phyloP scores from a whole-genome alignment of 2,329 filamentous ascomycete genomes.

The Juglanconis sp. region DNA sequence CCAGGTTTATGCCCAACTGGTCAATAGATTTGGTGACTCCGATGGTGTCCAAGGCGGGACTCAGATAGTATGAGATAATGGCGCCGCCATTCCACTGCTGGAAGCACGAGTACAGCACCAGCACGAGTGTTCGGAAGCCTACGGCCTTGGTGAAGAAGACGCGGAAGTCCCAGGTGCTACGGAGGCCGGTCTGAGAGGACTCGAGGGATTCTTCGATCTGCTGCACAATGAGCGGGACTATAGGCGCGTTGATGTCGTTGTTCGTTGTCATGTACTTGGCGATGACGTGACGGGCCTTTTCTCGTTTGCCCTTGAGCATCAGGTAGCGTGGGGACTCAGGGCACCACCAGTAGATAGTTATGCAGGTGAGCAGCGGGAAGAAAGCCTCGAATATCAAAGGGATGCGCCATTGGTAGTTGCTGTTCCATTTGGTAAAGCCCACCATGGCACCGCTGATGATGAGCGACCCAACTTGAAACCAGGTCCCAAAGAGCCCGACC shows the following conservation, averaged over 20 bases:
- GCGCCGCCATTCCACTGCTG: conserved; percentile 45
- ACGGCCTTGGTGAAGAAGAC: conserved; percentile 43
- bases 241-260: conserved; percentile 35
- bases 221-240: conserved; percentile 37
- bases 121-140: conserved; percentile 39
- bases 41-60: conserved; percentile 38
- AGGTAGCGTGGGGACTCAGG: conserved; percentile 34
- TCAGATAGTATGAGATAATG: conserved; percentile 41
- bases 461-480: conserved; percentile 42
- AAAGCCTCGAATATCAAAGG: conserved; percentile 43
- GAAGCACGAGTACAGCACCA: conserved; percentile 43
- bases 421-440: conserved; percentile 34
- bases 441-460: conserved; percentile 41
- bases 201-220: conserved; percentile 45
- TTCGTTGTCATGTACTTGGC: conserved; percentile 41
- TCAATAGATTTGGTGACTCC: conserved; percentile 35
- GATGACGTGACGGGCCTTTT: conserved; percentile 32
- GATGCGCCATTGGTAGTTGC: conserved; percentile 35
- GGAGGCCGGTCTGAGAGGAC: conserved; percentile 32
- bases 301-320: conserved; percentile 30
- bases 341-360: conserved; percentile 38
- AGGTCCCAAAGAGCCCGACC: conserved; percentile 45
- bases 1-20: conserved; percentile 40
- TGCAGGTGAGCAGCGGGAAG: conserved; percentile 44
- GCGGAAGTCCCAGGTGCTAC: conserved; percentile 41